Evolutionary conservation across 805 yeast genomes (phyloP).

Genomic region (Starmerella vaccinii): DNA sequence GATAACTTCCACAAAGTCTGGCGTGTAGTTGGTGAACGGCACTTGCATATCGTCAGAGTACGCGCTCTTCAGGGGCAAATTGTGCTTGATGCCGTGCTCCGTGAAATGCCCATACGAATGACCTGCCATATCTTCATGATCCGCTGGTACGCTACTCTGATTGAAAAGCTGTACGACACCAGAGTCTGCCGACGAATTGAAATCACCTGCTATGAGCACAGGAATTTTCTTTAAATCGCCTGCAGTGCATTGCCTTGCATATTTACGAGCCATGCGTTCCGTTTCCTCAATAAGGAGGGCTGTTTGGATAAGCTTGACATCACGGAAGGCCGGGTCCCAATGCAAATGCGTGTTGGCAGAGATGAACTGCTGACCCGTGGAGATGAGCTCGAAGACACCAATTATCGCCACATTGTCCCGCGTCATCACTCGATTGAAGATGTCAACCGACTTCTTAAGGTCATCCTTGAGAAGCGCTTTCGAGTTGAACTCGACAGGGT

Average conservation of each 20-base stretch:
- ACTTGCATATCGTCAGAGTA: slow-evolving; percentile 78
- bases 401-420: slow-evolving; percentile 87
- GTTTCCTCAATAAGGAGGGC: slow-evolving; percentile 85
- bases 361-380: slow-evolving; percentile 60
- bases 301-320: slow-evolving; percentile 91
- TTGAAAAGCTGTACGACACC: slow-evolving; percentile 89
- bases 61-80: slow-evolving; percentile 71
- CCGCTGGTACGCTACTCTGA: slow-evolving; percentile 58
- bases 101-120: slow-evolving; percentile 88
- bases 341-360: slow-evolving; percentile 89
- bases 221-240: slow-evolving; percentile 49
- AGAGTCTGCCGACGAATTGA: slow-evolving; percentile 74
- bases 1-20: slow-evolving; percentile 82
- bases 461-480: slow-evolving; percentile 44
- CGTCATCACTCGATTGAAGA: slow-evolving; percentile 90
- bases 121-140: slow-evolving; percentile 72
- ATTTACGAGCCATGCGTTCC: slow-evolving; percentile 50
- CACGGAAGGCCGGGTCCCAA: slow-evolving; percentile 96
- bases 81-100: slow-evolving; percentile 75
- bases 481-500: slow-evolving; percentile 66
- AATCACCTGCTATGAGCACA: slow-evolving; percentile 80
- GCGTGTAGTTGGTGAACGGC: slow-evolving; percentile 90
- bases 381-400: slow-evolving; percentile 59
- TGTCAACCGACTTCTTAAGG: slow-evolving; percentile 86
- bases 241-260: slow-evolving; percentile 33